Percentiles rank a stretch among this genome's conserved stretches.
These are phyloP conservation scores for Seminavis robusta DNA, from an alignment of 108 stramenopile species.

Conservation along the genomic window DNA sequence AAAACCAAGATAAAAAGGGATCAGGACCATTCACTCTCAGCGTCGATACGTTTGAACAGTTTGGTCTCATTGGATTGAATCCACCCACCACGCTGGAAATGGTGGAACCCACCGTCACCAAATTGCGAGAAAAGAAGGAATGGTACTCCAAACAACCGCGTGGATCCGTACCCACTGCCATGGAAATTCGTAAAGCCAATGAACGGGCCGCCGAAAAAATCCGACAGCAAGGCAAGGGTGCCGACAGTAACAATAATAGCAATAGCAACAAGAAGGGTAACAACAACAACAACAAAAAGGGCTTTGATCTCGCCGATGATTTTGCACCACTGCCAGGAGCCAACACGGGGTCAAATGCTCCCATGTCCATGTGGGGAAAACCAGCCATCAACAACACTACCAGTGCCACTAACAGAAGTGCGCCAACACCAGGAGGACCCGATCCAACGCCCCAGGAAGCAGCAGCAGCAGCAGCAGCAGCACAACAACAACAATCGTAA, in stretches of 20 bases:
- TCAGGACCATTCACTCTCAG: slow-evolving; percentile 70
- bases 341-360: no score
- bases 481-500: no score
- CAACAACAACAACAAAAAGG: slow-evolving; percentile 11
- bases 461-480: no score
- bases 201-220: slow-evolving; percentile 52
- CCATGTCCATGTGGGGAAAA: no score
- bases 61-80: slow-evolving; percentile 65
- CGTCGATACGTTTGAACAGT: slow-evolving; percentile 86
- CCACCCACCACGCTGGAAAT: slow-evolving; percentile 77
- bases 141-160: slow-evolving; percentile 93
- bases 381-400: no score
- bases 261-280: no score
- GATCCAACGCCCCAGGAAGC: no score
- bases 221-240: slow-evolving; percentile 13
- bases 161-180: slow-evolving; percentile 84
- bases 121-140: slow-evolving; percentile 84
- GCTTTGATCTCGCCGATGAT: slow-evolving; percentile 3
- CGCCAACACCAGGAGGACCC: no score
- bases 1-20: slow-evolving; percentile 41
- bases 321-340: no score
- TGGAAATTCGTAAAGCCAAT: slow-evolving; percentile 84
- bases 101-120: slow-evolving; percentile 80
- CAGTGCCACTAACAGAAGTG: no score
- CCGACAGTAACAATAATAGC: no score